Conservation (phyloP, 208 protist genomes). For the Wallacemonas sp. region DNA sequence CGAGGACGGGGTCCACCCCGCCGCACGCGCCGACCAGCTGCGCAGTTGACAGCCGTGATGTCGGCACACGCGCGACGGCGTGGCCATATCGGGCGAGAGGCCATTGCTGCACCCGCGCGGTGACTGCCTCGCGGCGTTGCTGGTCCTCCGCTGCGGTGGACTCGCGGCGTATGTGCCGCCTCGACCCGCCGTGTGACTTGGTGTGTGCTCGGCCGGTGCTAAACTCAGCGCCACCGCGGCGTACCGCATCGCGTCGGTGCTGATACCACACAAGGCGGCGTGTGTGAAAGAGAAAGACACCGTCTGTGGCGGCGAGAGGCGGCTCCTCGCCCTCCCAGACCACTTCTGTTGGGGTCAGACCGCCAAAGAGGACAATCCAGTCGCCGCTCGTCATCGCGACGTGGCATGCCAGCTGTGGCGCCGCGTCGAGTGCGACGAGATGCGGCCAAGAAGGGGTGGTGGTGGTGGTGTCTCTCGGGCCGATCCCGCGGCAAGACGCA, state of each 20-base stretch:
- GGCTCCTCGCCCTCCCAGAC: slow-evolving; percentile 9
- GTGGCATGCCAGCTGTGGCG: slow-evolving; percentile 52
- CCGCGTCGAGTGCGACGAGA: neutral
- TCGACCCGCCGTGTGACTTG: too few species aligned
- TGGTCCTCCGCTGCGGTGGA: neutral
- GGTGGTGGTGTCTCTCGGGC: too few species aligned
- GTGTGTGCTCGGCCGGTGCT: too few species aligned
- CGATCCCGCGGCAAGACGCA: neutral
- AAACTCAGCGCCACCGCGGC: too few species aligned
- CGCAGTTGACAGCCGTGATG: slow-evolving; percentile 16
- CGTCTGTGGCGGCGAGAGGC: slow-evolving; percentile 25
- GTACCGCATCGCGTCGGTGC: slow-evolving; percentile 2
- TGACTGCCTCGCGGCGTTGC: neutral
- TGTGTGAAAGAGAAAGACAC: slow-evolving; percentile 43
- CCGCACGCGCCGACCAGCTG: too few species aligned
- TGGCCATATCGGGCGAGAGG: slow-evolving; percentile 61
- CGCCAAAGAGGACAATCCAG: slow-evolving; percentile 53
- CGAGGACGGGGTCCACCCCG: too few species aligned
- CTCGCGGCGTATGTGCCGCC: neutral
- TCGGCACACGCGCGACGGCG: slow-evolving; percentile 32
- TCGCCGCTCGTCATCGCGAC: slow-evolving; percentile 36
- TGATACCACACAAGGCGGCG: slow-evolving; percentile 31
- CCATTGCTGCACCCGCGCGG: slow-evolving; percentile 29
- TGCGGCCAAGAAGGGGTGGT: slow-evolving; percentile 2
- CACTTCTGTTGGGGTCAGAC: slow-evolving; percentile 17